Base-by-base conservation (phyloP, 306 rosid genomes). In the Crataegus laevigata region DNA sequence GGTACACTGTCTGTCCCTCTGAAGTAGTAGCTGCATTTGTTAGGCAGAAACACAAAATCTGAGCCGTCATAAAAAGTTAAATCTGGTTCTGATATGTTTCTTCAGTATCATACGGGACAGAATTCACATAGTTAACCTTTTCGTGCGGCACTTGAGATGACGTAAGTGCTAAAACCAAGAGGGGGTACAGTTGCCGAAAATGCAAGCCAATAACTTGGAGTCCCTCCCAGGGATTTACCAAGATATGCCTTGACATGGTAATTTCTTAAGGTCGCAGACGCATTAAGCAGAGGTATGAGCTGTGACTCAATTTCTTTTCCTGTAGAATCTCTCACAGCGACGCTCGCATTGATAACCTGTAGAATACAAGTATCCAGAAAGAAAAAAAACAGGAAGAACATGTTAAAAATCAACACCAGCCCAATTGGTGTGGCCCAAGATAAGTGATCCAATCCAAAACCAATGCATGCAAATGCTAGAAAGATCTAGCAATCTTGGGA, bases 121-220 rank as follows among this genome's bases (percentile, higher is more conserved):
- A 58, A 58, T 19, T 40, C 3, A 42, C 47, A 73, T 29, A 68
- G 18, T 34, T 11, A 59, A 80, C 82, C 87, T 77, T 77, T 42
- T 62, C 28, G 55, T 80, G 64, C 69, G 64, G 76, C 82, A 55
- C 77, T 69, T 61, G 96, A 91, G 72, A 93, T 77, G 66, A 81
- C 76, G 86, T 93, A 93, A 71, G 96, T 87, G 79, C 85, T 91
- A 83, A 89, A 93, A 79, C 98, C 98, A 75, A 93, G 93, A 54
- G 98, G 93, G 36, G 98, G 96, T 40, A 89, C 91, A 24, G 81
- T 32, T n/a, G 88, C 96, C 26, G 91, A 83, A 84, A 93, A 93
- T 3, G 86, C 91, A 77, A 93, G 96, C 96, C 90, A 91, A 73
- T 89, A 89, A 25, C 83, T 84, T 3, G 89, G 91, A 5, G 78